Conservation (phyloP, 305 asterid species). For the Solanum hybrid region DNA sequence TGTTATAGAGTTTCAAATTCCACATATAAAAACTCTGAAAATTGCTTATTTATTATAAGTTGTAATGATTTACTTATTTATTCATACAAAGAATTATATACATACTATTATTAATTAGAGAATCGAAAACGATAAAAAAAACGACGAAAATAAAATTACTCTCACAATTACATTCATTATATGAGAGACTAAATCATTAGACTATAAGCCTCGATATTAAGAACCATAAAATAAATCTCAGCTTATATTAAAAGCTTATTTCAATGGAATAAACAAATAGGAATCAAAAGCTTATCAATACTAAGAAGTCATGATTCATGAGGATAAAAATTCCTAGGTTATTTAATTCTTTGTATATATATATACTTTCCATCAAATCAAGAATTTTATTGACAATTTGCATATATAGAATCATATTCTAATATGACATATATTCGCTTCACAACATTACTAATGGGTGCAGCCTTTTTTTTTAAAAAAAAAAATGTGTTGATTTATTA, state of each 20-base stretch:
- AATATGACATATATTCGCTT: not conserved
- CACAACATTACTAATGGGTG: not conserved
- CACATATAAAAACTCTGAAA: not conserved
- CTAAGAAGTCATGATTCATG: not conserved
- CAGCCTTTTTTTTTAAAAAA: not conserved
- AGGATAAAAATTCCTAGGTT: not conserved
- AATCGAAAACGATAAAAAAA: not conserved
- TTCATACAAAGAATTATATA: not conserved
- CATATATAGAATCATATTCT: not conserved
- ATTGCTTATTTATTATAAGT: not conserved
- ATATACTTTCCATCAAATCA: not conserved
- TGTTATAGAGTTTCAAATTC: not conserved
- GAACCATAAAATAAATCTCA: not conserved
- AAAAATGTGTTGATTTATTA: not conserved
- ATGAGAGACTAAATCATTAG: not conserved
- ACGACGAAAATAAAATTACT: not conserved
- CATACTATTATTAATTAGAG: not conserved
- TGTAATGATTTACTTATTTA: not conserved
- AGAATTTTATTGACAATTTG: not conserved
- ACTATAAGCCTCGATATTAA: not conserved
- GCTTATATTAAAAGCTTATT: not conserved
- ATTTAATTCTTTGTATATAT: not conserved
- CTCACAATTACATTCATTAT: not conserved
- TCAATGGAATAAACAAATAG: not conserved
- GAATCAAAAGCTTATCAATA: not conserved